A percentile compares a stretch with the other conserved stretches of the same genome.
Conservation (phyloP, 345 rosid species). For the Excoecaria cochinchinensis region DNA sequence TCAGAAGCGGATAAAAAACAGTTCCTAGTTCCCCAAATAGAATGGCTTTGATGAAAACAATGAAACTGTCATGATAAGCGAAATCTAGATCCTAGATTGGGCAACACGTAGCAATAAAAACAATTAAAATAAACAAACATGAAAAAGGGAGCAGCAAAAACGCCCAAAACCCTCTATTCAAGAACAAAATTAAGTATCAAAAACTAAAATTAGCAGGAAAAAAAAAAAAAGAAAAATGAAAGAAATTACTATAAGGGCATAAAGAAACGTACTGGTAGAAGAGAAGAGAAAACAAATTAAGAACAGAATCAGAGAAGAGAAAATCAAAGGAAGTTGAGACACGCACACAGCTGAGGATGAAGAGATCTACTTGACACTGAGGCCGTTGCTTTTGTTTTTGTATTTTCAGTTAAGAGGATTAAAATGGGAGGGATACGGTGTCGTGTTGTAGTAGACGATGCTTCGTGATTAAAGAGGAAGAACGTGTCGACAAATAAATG, state of each 20-base stretch:
- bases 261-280: not conserved
- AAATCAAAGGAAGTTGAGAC: not conserved
- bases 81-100: conserved; percentile 4
- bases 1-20: not conserved
- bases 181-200: not conserved
- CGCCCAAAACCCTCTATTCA: not conserved
- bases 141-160: too few relatives aligned
- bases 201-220: not conserved
- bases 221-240: not conserved
- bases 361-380: not conserved
- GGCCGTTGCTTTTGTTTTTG: not conserved
- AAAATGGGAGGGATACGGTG: not conserved
- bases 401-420: not conserved
- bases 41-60: conserved; percentile 7
- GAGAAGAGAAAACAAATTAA: not conserved
- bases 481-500: not conserved
- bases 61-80: not conserved
- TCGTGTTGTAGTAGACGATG: not conserved
- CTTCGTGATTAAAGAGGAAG: not conserved
- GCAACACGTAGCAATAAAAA: not conserved
- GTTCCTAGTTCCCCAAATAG: not conserved
- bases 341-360: not conserved
- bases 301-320: not conserved
- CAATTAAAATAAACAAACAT: not conserved
- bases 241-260: not conserved